Evolutionary conservation across 2,329 filamentous ascomycete species (phyloP).

Genomic region (Epichloe sibirici): DNA sequence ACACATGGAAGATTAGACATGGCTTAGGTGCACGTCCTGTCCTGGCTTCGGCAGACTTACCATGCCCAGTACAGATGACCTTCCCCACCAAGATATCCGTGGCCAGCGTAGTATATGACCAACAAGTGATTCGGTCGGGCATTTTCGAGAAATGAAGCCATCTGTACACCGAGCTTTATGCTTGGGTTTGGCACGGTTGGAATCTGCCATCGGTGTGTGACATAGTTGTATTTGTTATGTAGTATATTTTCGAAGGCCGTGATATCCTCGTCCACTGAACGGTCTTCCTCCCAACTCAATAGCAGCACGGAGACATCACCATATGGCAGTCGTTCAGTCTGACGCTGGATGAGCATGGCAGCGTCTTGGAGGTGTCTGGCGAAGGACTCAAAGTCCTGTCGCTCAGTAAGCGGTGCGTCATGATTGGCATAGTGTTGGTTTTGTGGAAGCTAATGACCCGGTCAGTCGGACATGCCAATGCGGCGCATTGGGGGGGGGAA

Average conservation of each 20-base stretch:
- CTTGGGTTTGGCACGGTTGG: slow-evolving; percentile 46
- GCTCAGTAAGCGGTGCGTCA: slow-evolving; percentile 32
- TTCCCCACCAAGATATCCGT: slow-evolving; percentile 46
- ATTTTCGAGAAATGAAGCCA: slow-evolving; percentile 47
- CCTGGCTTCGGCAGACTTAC: slow-evolving; percentile 32
- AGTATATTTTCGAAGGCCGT: slow-evolving; percentile 43
- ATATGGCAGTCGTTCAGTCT: slow-evolving; percentile 46
- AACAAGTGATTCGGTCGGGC: slow-evolving; percentile 46
- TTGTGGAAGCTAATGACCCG: slow-evolving; percentile 4
- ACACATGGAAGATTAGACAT: slow-evolving; percentile 21
- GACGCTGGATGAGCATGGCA: slow-evolving; percentile 53
- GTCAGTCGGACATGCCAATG: background rate
- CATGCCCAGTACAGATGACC: slow-evolving; percentile 55
- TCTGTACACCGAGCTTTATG: slow-evolving; percentile 47
- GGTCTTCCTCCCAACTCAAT: slow-evolving; percentile 51
- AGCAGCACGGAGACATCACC: slow-evolving; percentile 47
- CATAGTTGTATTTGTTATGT: slow-evolving; percentile 47
- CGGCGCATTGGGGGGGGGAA: background rate
- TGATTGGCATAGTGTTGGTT: slow-evolving; percentile 24
- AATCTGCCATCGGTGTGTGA: slow-evolving; percentile 48
- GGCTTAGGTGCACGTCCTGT: background rate
- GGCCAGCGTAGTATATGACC: slow-evolving; percentile 53
- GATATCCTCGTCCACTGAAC: slow-evolving; percentile 39
- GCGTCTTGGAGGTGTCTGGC: slow-evolving; percentile 57
- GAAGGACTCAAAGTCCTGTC: slow-evolving; percentile 54